Conservation (phyloP, 208 protist genomes). For the Wallacemonas sp. region DNA sequence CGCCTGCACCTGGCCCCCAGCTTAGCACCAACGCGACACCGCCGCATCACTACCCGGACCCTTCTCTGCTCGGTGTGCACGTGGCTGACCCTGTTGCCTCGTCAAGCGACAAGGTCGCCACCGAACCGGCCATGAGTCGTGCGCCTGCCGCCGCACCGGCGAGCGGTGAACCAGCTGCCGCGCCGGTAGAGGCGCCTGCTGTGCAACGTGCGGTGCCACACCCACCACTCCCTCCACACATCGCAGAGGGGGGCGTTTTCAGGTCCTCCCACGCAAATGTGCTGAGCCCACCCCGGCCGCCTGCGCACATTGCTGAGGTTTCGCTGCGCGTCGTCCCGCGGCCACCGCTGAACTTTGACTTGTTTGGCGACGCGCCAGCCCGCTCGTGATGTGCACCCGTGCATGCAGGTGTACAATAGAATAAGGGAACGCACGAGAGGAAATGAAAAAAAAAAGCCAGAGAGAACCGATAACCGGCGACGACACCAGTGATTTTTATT, state of each 20-base stretch:
- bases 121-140: too few relatives aligned
- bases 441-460: background rate
- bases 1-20: too few relatives aligned
- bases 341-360: conserved; percentile 59
- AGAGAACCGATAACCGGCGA: background rate
- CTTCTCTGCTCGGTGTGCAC: background rate
- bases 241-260: too few relatives aligned
- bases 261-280: background rate
- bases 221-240: background rate
- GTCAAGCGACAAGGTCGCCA: background rate
- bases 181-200: too few relatives aligned
- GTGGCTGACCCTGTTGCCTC: background rate
- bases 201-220: too few relatives aligned
- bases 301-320: background rate
- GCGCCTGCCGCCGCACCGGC: too few relatives aligned
- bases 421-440: background rate
- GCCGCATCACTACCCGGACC: background rate
- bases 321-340: conserved; percentile 4
- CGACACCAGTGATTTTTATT: conserved; percentile 8
- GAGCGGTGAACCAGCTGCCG: too few relatives aligned
- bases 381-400: too few relatives aligned
- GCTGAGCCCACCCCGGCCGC: background rate
- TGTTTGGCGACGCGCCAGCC: conserved; percentile 24
- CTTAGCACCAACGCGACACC: background rate
- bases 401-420: too few relatives aligned